Evolutionary conservation across 192 early-diverging fungal species (phyloP), one percentile per base, ranked within the genome.

Genomic region (Entophlyctis helioformis): DNA sequence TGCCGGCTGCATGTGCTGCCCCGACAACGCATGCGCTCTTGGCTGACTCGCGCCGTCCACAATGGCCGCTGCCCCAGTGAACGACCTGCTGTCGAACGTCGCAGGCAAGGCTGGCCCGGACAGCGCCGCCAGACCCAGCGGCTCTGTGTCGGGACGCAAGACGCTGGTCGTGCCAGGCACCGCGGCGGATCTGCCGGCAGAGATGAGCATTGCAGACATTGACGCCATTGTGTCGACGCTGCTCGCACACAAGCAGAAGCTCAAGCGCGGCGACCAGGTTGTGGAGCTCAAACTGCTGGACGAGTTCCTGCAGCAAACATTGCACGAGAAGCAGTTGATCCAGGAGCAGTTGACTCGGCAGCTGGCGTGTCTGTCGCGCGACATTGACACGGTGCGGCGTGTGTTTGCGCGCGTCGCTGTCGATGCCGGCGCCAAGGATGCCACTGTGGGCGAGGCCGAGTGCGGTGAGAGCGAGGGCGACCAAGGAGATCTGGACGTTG

Each of bases 231-330:
- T 85, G 27, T 34, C 46, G 42, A 57, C 71, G 44, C 57, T 86
- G 34, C 63, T 72, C 35, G 66, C 74, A 22, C 76, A 78, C 50
- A 84, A 82, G 51, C 65, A 71, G 50, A 51, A 66, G 44, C 45
- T 83, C 31, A 71, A 76, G 22, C 56, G 61, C 27, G 57, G 56
- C 36, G 76, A 82, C 39, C 57, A 63, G 33, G 62, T 72, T 36
- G 62, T 71, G 26, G 75, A 82, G 32, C 48, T 84, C 53, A 45
- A 66, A 22, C 69, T 80, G 5, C 53, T 83, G 38, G 48, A 63
- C 13, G 68, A 81, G 46, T 89, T 89, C 38, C 59, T 89, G 44
- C 42, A 59, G 70, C 74, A 6, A 79, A 69, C 26, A 44, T 60
- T 5, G 59, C 70, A 20, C 85, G 84, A 54, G 60, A 72, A 31